Evolutionary conservation across 2,329 filamentous ascomycete species (phyloP).

Genomic region (Escovopsis weberi): DNA sequence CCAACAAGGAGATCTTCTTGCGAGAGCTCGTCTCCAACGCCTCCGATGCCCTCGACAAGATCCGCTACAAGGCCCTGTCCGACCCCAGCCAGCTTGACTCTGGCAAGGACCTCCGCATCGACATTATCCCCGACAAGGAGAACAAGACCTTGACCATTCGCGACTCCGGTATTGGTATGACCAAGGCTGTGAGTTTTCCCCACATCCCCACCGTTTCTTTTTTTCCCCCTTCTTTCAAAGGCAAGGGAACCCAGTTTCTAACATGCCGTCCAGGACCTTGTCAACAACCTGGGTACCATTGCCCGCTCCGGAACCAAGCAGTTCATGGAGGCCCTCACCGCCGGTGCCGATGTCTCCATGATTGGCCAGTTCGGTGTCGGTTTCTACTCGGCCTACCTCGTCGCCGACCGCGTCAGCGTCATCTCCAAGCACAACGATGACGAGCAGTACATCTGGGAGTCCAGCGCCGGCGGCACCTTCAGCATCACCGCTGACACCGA

Average conservation of each 20-base stretch:
- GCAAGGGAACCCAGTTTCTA: neutral
- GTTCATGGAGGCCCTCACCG: constrained; percentile 99
- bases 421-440: constrained; percentile 99
- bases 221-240: no score
- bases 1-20: constrained; percentile 99
- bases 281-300: constrained; percentile 99
- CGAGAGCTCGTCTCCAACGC: constrained; percentile 97
- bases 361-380: constrained; percentile 99
- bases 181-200: constrained; percentile 78
- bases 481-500: constrained; percentile 82
- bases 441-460: constrained; percentile 99
- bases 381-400: constrained; percentile 99
- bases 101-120: constrained; percentile 95
- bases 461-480: constrained; percentile 92
- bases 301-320: constrained; percentile 99
- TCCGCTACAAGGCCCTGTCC: constrained; percentile 95
- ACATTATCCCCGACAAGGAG: constrained; percentile 97
- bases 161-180: constrained; percentile 99
- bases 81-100: constrained; percentile 95
- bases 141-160: constrained; percentile 94
- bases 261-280: constrained; percentile 53
- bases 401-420: constrained; percentile 91
- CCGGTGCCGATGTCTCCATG: constrained; percentile 99
- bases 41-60: constrained; percentile 99
- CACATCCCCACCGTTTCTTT: neutral